A percentile compares a stretch with the other conserved stretches of the same genome.
Evolutionary conservation across 2,329 filamentous ascomycete genomes (phyloP).

Genomic region (Botrytis hyacinthi): DNA sequence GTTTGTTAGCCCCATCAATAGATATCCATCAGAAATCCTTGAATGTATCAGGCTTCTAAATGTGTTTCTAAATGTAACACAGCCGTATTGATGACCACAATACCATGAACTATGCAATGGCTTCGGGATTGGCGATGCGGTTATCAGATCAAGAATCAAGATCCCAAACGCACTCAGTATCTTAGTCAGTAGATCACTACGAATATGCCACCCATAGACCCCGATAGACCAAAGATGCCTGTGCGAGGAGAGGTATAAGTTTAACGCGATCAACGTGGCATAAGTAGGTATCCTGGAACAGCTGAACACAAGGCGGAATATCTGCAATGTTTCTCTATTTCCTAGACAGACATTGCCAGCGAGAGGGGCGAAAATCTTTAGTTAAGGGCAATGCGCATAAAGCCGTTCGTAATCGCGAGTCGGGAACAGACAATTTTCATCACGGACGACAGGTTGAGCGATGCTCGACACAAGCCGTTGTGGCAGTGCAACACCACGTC

Average conservation of each 20-base stretch:
- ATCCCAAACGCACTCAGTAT: not conserved
- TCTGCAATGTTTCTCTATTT: constrained; percentile 14
- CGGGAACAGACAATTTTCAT: constrained; percentile 16
- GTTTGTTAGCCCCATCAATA: not conserved
- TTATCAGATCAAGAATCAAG: constrained; percentile 11
- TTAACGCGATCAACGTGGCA: constrained; percentile 17
- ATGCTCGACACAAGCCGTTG: constrained; percentile 11
- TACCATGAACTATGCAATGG: not conserved
- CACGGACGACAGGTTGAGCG: constrained; percentile 20
- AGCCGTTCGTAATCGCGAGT: constrained; percentile 15
- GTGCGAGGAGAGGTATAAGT: not conserved
- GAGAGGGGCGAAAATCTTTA: not conserved
- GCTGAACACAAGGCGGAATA: constrained; percentile 7
- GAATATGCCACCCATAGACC: not conserved
- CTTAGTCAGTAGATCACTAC: not conserved
- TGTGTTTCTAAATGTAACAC: constrained; percentile 6
- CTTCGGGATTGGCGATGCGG: constrained; percentile 4
- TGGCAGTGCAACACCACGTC: constrained; percentile 22
- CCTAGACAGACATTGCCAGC: constrained; percentile 4
- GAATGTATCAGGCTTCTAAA: constrained; percentile 14
- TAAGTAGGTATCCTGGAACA: constrained; percentile 15
- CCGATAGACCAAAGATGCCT: not conserved
- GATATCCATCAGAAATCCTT: not conserved
- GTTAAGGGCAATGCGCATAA: constrained; percentile 13
- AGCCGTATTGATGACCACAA: not conserved